Base-by-base conservation (phyloP, 1,139 yeast genomes). In the Hyphopichia burtonii region DNA sequence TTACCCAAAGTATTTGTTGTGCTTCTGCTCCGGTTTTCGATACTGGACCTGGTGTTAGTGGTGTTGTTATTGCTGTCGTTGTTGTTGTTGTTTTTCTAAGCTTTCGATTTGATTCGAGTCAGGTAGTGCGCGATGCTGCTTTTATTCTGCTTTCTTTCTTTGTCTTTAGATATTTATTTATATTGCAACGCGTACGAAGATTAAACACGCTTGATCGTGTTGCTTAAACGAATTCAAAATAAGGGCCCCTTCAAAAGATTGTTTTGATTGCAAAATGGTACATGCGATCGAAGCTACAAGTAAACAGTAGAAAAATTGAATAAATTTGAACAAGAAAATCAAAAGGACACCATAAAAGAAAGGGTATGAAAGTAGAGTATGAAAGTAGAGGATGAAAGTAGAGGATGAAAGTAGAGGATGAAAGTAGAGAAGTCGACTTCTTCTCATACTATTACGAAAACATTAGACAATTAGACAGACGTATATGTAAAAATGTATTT, bases 91-190 rank as follows among this genome's bases (percentile, higher is more conserved):
- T 20, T 20, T 20, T 20, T 20, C 23, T 6, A 20, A 20, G 8
- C 7, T 12, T 25, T 25, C 4, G 7, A 4, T 10, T 8, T 25
- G 11, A 25, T 25, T 25, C 28, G 28, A 25, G 28, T 8, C 28
- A 3, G 28, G 28, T 25, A 25, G 28, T 25, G 28, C 28, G n/a
- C 34, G 33, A 15, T 18, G 18, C 20, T 37, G 19, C 30, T 38
- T 8, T 6, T 5, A 6, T 20, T 20, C 23, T 20, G 23, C 5
- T 8, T 8, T 20, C 8, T 20, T 20, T 20, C 23, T 20, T 8
- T 20, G 5, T 20, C 8, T 25, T 37, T 33, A 27, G 33, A 33
- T 38, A 36, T 38, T 38, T 38, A 38, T 38, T 27, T 38, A 15
- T n/a, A 25, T 25, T 9, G n/a, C 28, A 25, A 25, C n/a, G n/a